Conservation (phyloP, 2,329 filamentous ascomycete genomes). For the Fusarium illudens region DNA sequence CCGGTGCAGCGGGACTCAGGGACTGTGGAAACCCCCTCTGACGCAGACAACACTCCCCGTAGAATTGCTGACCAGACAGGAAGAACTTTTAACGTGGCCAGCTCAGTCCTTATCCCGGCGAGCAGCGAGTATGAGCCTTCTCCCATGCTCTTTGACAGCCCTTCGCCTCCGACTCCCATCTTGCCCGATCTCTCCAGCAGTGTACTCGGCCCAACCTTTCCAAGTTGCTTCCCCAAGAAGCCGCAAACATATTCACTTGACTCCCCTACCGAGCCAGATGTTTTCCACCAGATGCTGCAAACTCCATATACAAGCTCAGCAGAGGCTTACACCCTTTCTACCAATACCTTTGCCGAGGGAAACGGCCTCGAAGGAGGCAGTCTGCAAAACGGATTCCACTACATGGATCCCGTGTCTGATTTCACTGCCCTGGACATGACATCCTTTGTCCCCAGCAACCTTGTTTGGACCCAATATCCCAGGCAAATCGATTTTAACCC, state of each 20-base stretch:
- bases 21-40: neutral
- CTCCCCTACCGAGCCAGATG: neutral
- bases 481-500: neutral
- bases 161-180: neutral
- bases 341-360: neutral
- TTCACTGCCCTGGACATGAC: neutral
- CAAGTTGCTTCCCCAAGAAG: neutral
- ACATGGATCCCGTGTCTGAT: neutral
- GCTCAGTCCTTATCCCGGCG: neutral
- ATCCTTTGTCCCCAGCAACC: neutral
- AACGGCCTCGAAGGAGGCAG: neutral
- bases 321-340: neutral
- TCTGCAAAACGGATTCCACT: neutral
- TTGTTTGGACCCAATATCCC: neutral
- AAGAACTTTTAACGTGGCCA: neutral
- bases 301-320: neutral
- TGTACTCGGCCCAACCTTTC: neutral
- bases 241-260: neutral
- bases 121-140: neutral
- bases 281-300: neutral
- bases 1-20: neutral
- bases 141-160: neutral
- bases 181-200: neutral
- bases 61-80: neutral
- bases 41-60: neutral